These are phyloP conservation scores for Cladobotryum protrusum DNA, from an alignment of 2,329 filamentous ascomycete species.

Conservation along the genomic window DNA sequence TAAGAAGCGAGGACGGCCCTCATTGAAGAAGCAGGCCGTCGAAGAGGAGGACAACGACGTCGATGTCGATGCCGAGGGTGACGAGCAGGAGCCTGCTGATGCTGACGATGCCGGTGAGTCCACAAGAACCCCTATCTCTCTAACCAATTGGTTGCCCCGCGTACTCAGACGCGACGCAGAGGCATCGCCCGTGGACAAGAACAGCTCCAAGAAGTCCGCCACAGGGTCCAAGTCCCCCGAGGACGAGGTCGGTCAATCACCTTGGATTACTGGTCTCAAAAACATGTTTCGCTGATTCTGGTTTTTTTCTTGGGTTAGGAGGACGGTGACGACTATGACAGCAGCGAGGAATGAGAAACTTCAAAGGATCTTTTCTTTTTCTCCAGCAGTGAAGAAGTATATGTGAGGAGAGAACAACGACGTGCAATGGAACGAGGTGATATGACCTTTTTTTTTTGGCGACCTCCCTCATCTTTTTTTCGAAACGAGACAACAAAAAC, in stretches of 20 bases:
- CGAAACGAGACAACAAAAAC: background rate
- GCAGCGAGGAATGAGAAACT: conserved; percentile 13
- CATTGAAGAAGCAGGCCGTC: conserved; percentile 17
- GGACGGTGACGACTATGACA: conserved; percentile 14
- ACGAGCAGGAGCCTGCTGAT: conserved; percentile 9
- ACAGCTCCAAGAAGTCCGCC: conserved; percentile 2
- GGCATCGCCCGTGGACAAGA: background rate
- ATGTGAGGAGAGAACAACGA: no score
- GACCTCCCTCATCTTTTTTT: background rate
- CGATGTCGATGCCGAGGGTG: conserved; percentile 18
- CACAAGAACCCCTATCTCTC: background rate
- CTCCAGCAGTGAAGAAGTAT: background rate
- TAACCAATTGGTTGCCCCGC: background rate
- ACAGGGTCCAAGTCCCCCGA: conserved; percentile 11
- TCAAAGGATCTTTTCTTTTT: background rate
- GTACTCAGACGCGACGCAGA: conserved; percentile 6
- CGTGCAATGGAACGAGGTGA: no score
- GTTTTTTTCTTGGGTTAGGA: conserved; percentile 10
- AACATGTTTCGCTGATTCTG: conserved; percentile 23
- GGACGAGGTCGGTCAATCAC: conserved; percentile 23
- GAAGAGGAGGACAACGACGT: conserved; percentile 17
- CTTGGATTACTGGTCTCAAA: conserved; percentile 17
- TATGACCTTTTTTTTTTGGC: background rate
- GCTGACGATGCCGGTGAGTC: conserved; percentile 4
- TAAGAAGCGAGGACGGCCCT: conserved; percentile 4